Conservation (phyloP, 257 asterid species). For the Jasminum sambac region DNA sequence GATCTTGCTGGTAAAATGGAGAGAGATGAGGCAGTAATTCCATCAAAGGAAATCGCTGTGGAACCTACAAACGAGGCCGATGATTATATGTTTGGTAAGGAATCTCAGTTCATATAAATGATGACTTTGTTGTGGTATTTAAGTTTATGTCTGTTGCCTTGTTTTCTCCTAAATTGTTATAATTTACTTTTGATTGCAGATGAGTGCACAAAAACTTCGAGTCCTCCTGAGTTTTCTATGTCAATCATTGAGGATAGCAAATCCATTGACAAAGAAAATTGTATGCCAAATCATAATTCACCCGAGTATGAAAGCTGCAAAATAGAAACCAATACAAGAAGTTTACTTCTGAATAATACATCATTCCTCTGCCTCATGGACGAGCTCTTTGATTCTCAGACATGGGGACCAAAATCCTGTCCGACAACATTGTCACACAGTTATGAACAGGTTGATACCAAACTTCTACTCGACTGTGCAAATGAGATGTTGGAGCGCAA, state of each 20-base stretch:
- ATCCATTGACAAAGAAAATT: constrained; percentile 18
- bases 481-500: constrained; percentile 44
- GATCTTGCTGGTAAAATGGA: constrained; percentile 20
- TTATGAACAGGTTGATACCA: constrained; percentile 24
- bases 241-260: constrained; percentile 16
- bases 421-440: constrained; percentile 7
- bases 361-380: constrained; percentile 37
- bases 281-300: background rate
- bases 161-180: background rate
- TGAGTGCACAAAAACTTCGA: constrained; percentile 25
- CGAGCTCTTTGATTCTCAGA: constrained; percentile 29
- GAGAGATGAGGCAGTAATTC: constrained; percentile 20
- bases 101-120: constrained; percentile 1
- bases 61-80: constrained; percentile 28
- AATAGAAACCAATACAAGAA: constrained; percentile 26
- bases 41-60: constrained; percentile 27
- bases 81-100: constrained; percentile 40
- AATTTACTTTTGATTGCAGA: constrained; percentile 37
- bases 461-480: constrained; percentile 45
- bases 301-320: constrained; percentile 24
- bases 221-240: constrained; percentile 27
- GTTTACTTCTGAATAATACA: constrained; percentile 41
- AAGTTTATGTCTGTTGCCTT: background rate
- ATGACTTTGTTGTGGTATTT: background rate
- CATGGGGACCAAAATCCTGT: constrained; percentile 18